A percentile compares a stretch with the other conserved stretches of the same genome.
Conservation (phyloP, 2,329 filamentous ascomycete species). For the Alternaria conjuncta region DNA sequence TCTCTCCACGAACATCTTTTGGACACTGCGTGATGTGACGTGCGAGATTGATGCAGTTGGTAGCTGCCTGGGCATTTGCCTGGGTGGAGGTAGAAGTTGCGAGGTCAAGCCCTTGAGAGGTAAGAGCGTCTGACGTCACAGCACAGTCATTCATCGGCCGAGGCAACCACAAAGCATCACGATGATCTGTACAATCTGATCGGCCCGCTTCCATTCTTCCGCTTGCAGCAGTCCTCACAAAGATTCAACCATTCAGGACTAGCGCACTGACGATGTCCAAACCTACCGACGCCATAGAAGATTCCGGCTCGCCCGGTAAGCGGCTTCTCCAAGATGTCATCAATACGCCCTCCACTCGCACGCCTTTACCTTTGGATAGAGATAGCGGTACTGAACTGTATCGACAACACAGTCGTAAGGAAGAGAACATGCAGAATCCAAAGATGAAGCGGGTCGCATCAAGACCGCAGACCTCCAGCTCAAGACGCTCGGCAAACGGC, state of each 20-base stretch:
- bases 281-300: slow-evolving; percentile 1
- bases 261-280: slow-evolving; percentile 14
- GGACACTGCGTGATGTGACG: too few species aligned
- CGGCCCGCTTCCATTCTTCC: slow-evolving; percentile 1
- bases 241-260: slow-evolving; percentile 8
- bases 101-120: background rate
- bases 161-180: slow-evolving; percentile 1
- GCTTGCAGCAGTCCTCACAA: slow-evolving; percentile 2
- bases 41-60: background rate
- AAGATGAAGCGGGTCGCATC: slow-evolving; percentile 13
- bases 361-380: slow-evolving; percentile 8
- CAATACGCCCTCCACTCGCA: slow-evolving; percentile 9
- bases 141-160: slow-evolving; percentile 6
- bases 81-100: background rate
- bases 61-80: background rate
- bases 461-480: slow-evolving; percentile 16
- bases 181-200: background rate
- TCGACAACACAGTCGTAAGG: slow-evolving; percentile 11
- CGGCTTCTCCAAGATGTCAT: slow-evolving; percentile 18
- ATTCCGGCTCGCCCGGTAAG: slow-evolving; percentile 8
- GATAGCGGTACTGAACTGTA: slow-evolving; percentile 17
- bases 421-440: slow-evolving; percentile 21
- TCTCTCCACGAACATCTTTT: too few species aligned
- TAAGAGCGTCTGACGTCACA: slow-evolving; percentile 13
- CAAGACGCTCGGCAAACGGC: slow-evolving; percentile 31